Conservation (phyloP, 2,329 filamentous ascomycete genomes). For the Nemania bipapillata region DNA sequence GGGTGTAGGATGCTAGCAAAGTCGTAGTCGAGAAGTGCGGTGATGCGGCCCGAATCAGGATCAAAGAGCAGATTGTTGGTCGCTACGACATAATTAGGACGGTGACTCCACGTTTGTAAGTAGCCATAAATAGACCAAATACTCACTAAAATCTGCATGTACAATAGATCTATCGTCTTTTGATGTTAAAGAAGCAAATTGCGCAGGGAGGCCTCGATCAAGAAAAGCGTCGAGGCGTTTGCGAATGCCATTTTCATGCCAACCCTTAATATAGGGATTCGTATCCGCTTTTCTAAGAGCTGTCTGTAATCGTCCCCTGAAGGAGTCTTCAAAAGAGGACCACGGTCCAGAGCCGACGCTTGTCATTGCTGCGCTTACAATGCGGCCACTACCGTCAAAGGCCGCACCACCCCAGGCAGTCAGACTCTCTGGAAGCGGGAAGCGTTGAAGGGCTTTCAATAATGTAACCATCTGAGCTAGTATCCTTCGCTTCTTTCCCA, state of each 20-base stretch:
- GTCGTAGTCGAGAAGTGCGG: slow-evolving; percentile 31
- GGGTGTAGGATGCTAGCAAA: slow-evolving; percentile 31
- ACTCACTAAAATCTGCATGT: slow-evolving; percentile 50
- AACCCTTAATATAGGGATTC: slow-evolving; percentile 49
- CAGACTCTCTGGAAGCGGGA: slow-evolving; percentile 49
- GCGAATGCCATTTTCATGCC: slow-evolving; percentile 48
- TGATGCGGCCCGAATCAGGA: slow-evolving; percentile 24
- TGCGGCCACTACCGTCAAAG: slow-evolving; percentile 48
- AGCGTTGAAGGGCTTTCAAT: slow-evolving; percentile 50
- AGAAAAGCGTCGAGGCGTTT: slow-evolving; percentile 48
- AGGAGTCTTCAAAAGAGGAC: slow-evolving; percentile 47
- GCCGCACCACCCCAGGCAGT: slow-evolving; percentile 49
- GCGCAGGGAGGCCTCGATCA: slow-evolving; percentile 40
- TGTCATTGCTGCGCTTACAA: slow-evolving; percentile 51
- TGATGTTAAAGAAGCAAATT: slow-evolving; percentile 40
- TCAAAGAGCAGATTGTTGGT: slow-evolving; percentile 30
- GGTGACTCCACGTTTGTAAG: too few relatives aligned
- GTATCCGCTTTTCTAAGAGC: slow-evolving; percentile 46
- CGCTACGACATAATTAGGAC: too few relatives aligned
- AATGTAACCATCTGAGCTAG: slow-evolving; percentile 50
- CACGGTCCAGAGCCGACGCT: slow-evolving; percentile 50
- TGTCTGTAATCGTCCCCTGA: slow-evolving; percentile 43
- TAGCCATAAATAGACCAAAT: too few relatives aligned
- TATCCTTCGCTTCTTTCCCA: slow-evolving; percentile 45
- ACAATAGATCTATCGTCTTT: slow-evolving; percentile 44